Conservation (phyloP, 1,284 basidiomycete genomes). For the Trametes pubescens region DNA sequence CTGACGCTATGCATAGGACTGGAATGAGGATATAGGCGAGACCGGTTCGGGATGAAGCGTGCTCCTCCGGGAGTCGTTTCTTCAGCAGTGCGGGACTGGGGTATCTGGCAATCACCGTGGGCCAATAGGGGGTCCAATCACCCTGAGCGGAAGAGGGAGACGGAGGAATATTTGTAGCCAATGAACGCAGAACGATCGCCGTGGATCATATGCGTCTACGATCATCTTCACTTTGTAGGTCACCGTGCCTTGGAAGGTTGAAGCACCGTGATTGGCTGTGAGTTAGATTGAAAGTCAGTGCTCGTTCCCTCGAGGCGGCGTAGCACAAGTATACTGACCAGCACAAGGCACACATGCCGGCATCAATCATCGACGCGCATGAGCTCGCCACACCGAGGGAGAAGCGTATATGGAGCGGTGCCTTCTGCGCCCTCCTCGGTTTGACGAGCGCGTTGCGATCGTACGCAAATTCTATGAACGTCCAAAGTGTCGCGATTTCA, state of each 20-base stretch:
- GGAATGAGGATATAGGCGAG: constrained; percentile 68
- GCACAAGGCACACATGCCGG: not conserved
- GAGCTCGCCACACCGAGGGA: too few relatives aligned
- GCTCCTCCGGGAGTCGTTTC: too few relatives aligned
- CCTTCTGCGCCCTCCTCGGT: not conserved
- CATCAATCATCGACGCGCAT: not conserved
- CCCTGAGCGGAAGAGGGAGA: not conserved
- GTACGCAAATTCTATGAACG: constrained; percentile 3
- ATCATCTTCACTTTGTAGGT: too few relatives aligned
- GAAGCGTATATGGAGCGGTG: not conserved
- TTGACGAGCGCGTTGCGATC: not conserved
- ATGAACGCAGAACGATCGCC: not conserved
- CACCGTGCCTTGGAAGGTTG: not conserved
- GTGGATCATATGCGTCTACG: not conserved
- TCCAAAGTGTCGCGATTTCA: not conserved
- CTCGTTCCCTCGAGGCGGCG: too few relatives aligned
- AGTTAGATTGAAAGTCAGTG: too few relatives aligned
- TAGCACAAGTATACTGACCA: not conserved
- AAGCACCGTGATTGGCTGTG: not conserved
- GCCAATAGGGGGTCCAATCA: not conserved
- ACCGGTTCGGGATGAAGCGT: not conserved
- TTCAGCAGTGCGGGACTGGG: not conserved
- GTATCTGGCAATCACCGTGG: not conserved
- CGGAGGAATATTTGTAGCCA: not conserved
- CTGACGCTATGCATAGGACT: constrained; percentile 48